Percentiles rank a stretch among this genome's conserved stretches.
These are phyloP conservation scores for Wickerhamomyces bisporus DNA, from an alignment of 805 yeast genomes.

Conservation along the genomic window DNA sequence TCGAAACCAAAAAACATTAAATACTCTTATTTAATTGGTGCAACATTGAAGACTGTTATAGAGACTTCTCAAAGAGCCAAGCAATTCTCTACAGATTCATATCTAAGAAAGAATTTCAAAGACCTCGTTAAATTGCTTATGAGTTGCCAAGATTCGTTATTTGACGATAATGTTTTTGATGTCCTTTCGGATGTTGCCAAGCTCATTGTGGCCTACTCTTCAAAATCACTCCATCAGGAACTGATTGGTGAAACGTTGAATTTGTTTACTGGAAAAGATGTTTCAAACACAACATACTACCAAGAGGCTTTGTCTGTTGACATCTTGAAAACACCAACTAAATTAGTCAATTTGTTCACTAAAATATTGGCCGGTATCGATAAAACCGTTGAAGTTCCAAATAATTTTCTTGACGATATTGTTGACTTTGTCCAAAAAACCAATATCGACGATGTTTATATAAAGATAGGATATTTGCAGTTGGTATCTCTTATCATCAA, in stretches of 20 bases:
- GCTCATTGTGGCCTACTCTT: constrained; percentile 28
- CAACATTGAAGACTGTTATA: constrained; percentile 15
- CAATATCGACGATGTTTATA: constrained; percentile 9
- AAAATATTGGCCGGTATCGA: constrained; percentile 51
- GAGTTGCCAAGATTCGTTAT: background rate
- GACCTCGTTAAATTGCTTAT: constrained; percentile 10
- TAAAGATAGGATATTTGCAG: constrained; percentile 52
- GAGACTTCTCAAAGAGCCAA: constrained; percentile 17
- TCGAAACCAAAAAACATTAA: constrained; percentile 1
- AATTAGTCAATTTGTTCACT: constrained; percentile 33
- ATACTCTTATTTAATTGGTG: constrained; percentile 17
- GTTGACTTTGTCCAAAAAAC: constrained; percentile 8
- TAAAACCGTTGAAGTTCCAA: constrained; percentile 29
- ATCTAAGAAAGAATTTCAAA: constrained; percentile 12
- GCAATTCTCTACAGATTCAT: constrained; percentile 19
- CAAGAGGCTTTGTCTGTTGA: constrained; percentile 8
- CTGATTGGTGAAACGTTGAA: constrained; percentile 34
- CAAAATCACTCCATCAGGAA: constrained; percentile 35
- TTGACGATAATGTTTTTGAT: constrained; percentile 19
- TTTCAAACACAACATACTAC: constrained; percentile 14
- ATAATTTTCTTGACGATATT: constrained; percentile 13
- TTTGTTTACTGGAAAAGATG: constrained; percentile 29
- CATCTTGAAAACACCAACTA: constrained; percentile 25
- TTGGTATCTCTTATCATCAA: constrained; percentile 50
- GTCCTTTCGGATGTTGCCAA: constrained; percentile 29